These are phyloP conservation scores for Candolleomyces efflorescens DNA, from an alignment of 768 basidiomycete genomes.

Conservation along the genomic window DNA sequence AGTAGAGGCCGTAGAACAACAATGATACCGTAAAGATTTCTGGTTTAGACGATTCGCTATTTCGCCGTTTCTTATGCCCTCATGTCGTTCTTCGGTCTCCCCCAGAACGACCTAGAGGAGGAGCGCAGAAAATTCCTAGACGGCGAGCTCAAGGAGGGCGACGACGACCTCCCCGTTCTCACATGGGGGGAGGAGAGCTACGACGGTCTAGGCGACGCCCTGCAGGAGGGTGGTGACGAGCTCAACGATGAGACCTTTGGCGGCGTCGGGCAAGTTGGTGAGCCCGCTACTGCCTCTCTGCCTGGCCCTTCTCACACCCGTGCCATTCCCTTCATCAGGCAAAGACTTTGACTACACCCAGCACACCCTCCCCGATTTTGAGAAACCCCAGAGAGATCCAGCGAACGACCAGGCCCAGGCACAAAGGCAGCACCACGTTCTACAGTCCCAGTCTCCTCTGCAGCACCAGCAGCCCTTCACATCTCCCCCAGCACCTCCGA, in stretches of 20 bases:
- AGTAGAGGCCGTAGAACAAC: slow-evolving; percentile 2
- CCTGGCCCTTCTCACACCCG: slow-evolving; percentile 5
- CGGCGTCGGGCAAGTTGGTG: slow-evolving; percentile 62
- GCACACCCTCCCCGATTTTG: slow-evolving; percentile 29
- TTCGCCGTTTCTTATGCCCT: slow-evolving; percentile 20
- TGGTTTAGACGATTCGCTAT: background rate
- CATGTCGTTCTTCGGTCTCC: slow-evolving; percentile 86
- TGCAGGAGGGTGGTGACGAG: slow-evolving; percentile 89
- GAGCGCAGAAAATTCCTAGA: slow-evolving; percentile 49
- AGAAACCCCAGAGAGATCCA: slow-evolving; percentile 18
- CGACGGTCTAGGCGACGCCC: slow-evolving; percentile 82
- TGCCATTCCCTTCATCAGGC: slow-evolving; percentile 40
- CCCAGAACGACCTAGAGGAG: slow-evolving; percentile 59
- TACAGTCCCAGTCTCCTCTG: slow-evolving; percentile 2
- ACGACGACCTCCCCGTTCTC: slow-evolving; percentile 85
- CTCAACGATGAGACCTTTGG: slow-evolving; percentile 98
- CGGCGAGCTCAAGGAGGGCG: slow-evolving; percentile 37
- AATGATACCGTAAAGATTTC: slow-evolving; percentile 12
- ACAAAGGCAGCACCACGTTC: slow-evolving; percentile 9
- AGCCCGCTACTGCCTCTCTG: slow-evolving; percentile 22
- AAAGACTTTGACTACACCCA: slow-evolving; percentile 89
- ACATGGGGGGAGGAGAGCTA: slow-evolving; percentile 91
- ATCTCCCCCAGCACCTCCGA: background rate
- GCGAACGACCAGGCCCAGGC: slow-evolving; percentile 20
- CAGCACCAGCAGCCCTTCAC: slow-evolving; percentile 4